phyloP scores from a whole-genome alignment of 1,284 basidiomycete species.

The Cerioporus squamosus region DNA sequence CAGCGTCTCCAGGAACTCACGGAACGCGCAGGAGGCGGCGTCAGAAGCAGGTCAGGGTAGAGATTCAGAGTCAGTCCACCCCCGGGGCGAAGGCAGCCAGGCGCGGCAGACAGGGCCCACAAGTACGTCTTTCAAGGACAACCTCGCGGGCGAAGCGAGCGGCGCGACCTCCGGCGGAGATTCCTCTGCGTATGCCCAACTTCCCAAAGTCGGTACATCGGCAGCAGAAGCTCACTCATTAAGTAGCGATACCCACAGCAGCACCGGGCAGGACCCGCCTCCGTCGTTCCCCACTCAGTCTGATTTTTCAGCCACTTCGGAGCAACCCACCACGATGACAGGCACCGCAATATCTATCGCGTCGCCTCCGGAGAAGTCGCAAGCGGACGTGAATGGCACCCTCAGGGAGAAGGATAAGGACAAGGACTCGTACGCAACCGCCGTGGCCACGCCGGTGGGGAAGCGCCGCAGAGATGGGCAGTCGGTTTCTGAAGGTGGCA shows the following conservation, averaged over 20 bases:
- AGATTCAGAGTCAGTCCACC: slow-evolving; percentile 17
- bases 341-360: slow-evolving; percentile 21
- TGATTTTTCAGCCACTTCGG: slow-evolving; percentile 16
- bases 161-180: slow-evolving; percentile 11
- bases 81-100: slow-evolving; percentile 10
- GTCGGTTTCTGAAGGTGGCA: slow-evolving; percentile 37
- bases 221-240: slow-evolving; percentile 20
- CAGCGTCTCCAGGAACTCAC: slow-evolving; percentile 1
- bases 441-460: slow-evolving; percentile 25
- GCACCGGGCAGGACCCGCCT: slow-evolving; percentile 24
- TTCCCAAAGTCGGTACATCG: slow-evolving; percentile 11
- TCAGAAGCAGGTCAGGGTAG: slow-evolving; percentile 20
- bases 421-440: slow-evolving; percentile 13
- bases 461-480: slow-evolving; percentile 32
- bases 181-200: slow-evolving; percentile 4
- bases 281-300: slow-evolving; percentile 20
- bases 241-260: slow-evolving; percentile 20
- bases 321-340: slow-evolving; percentile 21
- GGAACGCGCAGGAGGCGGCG: slow-evolving; percentile 6
- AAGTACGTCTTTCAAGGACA: slow-evolving; percentile 3
- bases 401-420: slow-evolving; percentile 24
- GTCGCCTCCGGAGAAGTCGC: slow-evolving; percentile 14
- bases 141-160: slow-evolving; percentile 6
- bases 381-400: background rate
- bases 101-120: slow-evolving; percentile 4